These are phyloP conservation scores for Cladosporium sp. DNA, from an alignment of 2,329 filamentous ascomycete species.

Conservation along the genomic window DNA sequence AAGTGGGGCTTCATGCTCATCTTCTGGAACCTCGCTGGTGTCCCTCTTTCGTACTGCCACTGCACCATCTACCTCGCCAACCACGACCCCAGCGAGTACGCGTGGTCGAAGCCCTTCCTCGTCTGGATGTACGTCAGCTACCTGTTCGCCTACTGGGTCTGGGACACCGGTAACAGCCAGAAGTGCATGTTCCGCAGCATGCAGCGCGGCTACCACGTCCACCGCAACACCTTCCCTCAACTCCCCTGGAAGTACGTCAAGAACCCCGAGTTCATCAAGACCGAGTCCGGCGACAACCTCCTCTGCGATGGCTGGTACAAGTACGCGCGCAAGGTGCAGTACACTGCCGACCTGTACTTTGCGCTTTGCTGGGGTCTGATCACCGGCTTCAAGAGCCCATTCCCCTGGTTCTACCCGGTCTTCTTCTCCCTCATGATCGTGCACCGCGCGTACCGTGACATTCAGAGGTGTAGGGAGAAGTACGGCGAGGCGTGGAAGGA, in stretches of 20 bases:
- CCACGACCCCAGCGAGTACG: slow-evolving; percentile 74
- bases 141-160: slow-evolving; percentile 83
- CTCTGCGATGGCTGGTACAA: slow-evolving; percentile 82
- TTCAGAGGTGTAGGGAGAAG: slow-evolving; percentile 71
- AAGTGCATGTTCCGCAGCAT: slow-evolving; percentile 87
- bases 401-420: slow-evolving; percentile 85
- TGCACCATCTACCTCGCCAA: slow-evolving; percentile 87
- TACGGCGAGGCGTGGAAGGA: slow-evolving; percentile 81
- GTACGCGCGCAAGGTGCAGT: slow-evolving; percentile 57
- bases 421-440: slow-evolving; percentile 81
- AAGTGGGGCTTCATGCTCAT: slow-evolving; percentile 98
- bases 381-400: slow-evolving; percentile 76
- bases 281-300: slow-evolving; percentile 71
- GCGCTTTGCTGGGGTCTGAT: slow-evolving; percentile 77
- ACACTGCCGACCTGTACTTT: slow-evolving; percentile 78
- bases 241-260: slow-evolving; percentile 83
- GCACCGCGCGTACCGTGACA: slow-evolving; percentile 74
- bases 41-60: slow-evolving; percentile 89
- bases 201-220: slow-evolving; percentile 69
- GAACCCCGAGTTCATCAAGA: slow-evolving; percentile 76
- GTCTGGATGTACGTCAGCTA: slow-evolving; percentile 67
- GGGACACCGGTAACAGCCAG: slow-evolving; percentile 89
- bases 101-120: slow-evolving; percentile 70
- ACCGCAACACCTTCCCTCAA: slow-evolving; percentile 82
- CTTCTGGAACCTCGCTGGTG: slow-evolving; percentile 94